Percentiles rank a stretch among this genome's conserved stretches.
Conservation (phyloP, 2,329 filamentous ascomycete genomes). For the Penicillium sp. region DNA sequence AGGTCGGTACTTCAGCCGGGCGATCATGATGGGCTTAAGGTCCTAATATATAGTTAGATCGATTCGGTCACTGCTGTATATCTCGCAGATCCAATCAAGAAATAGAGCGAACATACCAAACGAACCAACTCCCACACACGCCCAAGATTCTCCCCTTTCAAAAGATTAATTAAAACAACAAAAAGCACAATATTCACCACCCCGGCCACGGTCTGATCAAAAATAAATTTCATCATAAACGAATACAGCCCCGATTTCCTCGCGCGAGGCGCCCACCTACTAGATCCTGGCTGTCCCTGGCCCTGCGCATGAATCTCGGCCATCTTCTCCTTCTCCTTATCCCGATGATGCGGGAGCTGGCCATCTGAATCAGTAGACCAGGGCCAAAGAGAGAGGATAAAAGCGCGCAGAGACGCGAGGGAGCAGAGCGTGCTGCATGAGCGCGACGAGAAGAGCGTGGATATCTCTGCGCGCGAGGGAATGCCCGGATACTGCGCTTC, state of each 20-base stretch:
- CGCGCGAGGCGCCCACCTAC: conserved; percentile 20
- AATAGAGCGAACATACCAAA: conserved; percentile 31
- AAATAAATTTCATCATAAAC: conserved; percentile 58
- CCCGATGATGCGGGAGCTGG: conserved; percentile 21
- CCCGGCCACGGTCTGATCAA: conserved; percentile 63
- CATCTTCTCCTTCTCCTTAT: conserved; percentile 28
- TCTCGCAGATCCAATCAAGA: not conserved
- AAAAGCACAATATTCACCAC: conserved; percentile 62
- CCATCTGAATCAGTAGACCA: conserved; percentile 7
- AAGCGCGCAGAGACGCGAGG: conserved; percentile 14
- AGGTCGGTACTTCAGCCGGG: conserved; percentile 76
- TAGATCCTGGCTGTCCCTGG: not conserved
- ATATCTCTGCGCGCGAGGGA: conserved; percentile 38
- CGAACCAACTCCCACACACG: conserved; percentile 35
- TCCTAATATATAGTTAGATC: conserved; percentile 44
- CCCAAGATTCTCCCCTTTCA: conserved; percentile 37
- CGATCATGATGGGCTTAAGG: conserved; percentile 67
- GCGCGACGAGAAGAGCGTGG: conserved; percentile 14
- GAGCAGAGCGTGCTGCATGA: conserved; percentile 15
- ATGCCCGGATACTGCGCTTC: conserved; percentile 75
- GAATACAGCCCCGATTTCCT: conserved; percentile 49
- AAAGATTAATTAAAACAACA: conserved; percentile 57
- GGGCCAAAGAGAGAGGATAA: conserved; percentile 8
- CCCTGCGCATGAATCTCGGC: not conserved
- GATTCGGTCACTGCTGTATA: not conserved